These are phyloP conservation scores for Diphasiastrum complanatum DNA, from an alignment of 83 land plant genomes.

Conservation along the genomic window DNA sequence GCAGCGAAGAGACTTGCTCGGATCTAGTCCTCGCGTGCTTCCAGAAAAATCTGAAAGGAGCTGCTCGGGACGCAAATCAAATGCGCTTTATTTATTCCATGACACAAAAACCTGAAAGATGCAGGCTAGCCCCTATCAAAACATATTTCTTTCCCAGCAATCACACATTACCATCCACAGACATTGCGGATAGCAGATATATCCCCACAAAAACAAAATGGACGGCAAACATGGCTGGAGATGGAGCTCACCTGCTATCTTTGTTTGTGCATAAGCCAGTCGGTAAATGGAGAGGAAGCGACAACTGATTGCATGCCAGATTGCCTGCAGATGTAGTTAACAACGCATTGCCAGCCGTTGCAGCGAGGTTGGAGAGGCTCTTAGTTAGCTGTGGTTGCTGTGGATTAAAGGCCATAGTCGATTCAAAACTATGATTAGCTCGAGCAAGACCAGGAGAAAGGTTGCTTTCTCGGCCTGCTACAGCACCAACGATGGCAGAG, in stretches of 20 bases:
- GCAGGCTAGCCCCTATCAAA: too few species aligned
- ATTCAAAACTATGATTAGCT: neutral
- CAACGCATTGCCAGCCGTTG: neutral
- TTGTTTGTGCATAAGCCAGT: neutral
- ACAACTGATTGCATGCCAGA: slow-evolving; percentile 3
- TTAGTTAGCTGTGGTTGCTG: slow-evolving; percentile 24
- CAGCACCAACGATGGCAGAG: neutral
- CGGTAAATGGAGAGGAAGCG: neutral
- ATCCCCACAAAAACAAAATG: neutral
- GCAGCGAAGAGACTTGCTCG: neutral
- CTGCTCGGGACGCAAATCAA: too few species aligned
- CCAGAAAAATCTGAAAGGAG: too few species aligned
- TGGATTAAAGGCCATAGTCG: neutral
- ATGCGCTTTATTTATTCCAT: too few species aligned
- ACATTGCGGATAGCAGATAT: too few species aligned
- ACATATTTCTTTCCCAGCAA: too few species aligned
- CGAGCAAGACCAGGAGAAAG: neutral
- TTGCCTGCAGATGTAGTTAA: slow-evolving; percentile 20
- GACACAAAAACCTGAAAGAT: too few species aligned
- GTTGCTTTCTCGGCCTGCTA: neutral
- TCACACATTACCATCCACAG: too few species aligned
- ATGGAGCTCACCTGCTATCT: neutral
- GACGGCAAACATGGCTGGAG: neutral
- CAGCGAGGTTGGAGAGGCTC: slow-evolving; percentile 11
- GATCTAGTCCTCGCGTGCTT: too few species aligned